Conservation (phyloP, 805 yeast species). For the Saturnispora galanensis region DNA sequence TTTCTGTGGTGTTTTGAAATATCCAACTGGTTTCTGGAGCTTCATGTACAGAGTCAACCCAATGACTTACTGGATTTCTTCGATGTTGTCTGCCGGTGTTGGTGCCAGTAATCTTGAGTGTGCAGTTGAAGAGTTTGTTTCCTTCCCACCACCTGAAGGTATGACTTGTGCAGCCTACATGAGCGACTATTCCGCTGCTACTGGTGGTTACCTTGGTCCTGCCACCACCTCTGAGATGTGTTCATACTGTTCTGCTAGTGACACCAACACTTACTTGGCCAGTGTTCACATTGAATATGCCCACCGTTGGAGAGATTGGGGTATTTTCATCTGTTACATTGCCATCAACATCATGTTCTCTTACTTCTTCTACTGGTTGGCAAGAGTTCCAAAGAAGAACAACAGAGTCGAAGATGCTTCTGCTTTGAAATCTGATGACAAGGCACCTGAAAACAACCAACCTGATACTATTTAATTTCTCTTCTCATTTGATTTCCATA, state of each 20-base stretch:
- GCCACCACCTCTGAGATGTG: slow-evolving; percentile 42
- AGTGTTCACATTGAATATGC: slow-evolving; percentile 31
- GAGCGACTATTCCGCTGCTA: slow-evolving; percentile 25
- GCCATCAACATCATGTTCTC: slow-evolving; percentile 30
- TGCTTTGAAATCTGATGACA: slow-evolving; percentile 15
- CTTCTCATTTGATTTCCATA: not conserved
- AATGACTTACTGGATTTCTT: slow-evolving; percentile 53
- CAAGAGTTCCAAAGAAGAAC: slow-evolving; percentile 64
- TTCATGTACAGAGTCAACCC: slow-evolving; percentile 73
- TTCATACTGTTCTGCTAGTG: slow-evolving; percentile 45
- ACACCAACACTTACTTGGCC: slow-evolving; percentile 52
- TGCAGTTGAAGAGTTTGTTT: slow-evolving; percentile 36
- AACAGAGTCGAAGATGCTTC: slow-evolving; percentile 24
- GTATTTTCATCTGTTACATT: slow-evolving; percentile 43
- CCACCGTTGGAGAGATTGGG: slow-evolving; percentile 57
- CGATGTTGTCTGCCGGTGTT: slow-evolving; percentile 44
- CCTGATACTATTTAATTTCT: slow-evolving; percentile 10
- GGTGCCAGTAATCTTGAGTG: slow-evolving; percentile 42
- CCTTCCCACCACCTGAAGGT: slow-evolving; percentile 43
- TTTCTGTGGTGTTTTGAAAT: slow-evolving; percentile 71
- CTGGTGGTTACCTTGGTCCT: slow-evolving; percentile 41
- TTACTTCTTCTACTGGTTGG: slow-evolving; percentile 40
- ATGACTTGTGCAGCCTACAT: slow-evolving; percentile 50
- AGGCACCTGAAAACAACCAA: slow-evolving; percentile 8
- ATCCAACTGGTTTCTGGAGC: slow-evolving; percentile 60